Evolutionary conservation across 176 grass and related monocot species (phyloP).

Genomic region (Eragrostis curvula): DNA sequence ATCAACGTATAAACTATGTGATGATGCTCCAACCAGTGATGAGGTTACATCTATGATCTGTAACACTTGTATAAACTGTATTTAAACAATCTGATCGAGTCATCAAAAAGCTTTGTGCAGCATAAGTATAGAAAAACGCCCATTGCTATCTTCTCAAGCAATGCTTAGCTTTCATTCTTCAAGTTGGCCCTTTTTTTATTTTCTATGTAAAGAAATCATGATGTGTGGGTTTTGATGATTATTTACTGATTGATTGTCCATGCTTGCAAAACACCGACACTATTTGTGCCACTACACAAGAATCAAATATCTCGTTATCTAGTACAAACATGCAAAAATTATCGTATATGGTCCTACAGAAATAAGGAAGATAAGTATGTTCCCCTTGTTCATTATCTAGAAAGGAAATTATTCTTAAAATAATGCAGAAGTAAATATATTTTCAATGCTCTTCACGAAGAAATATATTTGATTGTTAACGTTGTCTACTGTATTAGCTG

Average conservation of each 20-base stretch:
- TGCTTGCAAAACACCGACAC: neutral
- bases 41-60: conserved; percentile 19
- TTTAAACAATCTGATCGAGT: neutral
- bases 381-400: neutral
- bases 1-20: conserved; percentile 21
- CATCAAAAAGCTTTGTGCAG: neutral
- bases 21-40: conserved; percentile 13
- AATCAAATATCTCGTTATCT: neutral
- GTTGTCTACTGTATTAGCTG: neutral
- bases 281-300: neutral
- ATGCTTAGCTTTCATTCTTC: conserved; percentile 9
- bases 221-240: neutral
- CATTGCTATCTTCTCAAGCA: neutral
- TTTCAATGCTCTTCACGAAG: neutral
- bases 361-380: too few relatives aligned
- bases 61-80: neutral
- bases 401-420: neutral
- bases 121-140: neutral
- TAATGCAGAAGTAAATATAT: neutral
- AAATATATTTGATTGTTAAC: neutral
- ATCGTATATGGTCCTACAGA: neutral
- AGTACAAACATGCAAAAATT: neutral
- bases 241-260: neutral
- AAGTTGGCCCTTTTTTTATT: neutral
- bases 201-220: neutral